Conservation (phyloP, 768 basidiomycete species). For the Hypholoma sublateritium region DNA sequence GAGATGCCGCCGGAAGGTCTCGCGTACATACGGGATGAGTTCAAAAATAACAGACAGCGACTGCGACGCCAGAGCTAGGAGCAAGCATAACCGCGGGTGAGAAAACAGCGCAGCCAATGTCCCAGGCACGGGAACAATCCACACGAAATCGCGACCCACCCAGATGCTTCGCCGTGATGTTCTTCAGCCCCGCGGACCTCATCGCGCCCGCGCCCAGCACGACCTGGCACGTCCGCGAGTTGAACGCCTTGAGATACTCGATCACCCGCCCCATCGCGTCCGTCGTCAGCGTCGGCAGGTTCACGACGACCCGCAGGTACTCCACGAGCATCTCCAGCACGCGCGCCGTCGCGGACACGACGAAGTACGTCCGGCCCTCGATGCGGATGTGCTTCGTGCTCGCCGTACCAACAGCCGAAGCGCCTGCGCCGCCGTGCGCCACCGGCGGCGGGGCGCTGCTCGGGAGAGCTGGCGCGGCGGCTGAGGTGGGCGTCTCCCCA, state of each 20-base stretch:
- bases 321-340: conserved; percentile 73
- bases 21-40: conserved; percentile 93
- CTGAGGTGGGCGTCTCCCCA: conserved; percentile 11
- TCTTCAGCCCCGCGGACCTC: conserved; percentile 95
- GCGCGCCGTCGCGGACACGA: conserved; percentile 82
- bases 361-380: conserved; percentile 83
- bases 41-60: conserved; percentile 92
- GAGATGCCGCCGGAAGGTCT: conserved; percentile 91
- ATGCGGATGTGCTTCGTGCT: conserved; percentile 66
- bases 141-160: conserved; percentile 39
- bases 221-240: conserved; percentile 96
- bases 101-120: not conserved
- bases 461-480: conserved; percentile 10
- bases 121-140: not conserved
- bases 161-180: conserved; percentile 97
- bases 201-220: conserved; percentile 99
- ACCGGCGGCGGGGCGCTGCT: conserved; percentile 1
- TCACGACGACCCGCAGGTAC: conserved; percentile 86
- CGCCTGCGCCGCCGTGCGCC: conserved; percentile 3
- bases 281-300: conserved; percentile 85
- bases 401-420: conserved; percentile 11
- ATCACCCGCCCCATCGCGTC: conserved; percentile 95
- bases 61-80: conserved; percentile 90
- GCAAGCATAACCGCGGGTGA: not conserved
- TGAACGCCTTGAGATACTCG: conserved; percentile 96